These are phyloP conservation scores for Aspergillus neotritici DNA, from an alignment of 2,329 filamentous ascomycete genomes.

Conservation along the genomic window DNA sequence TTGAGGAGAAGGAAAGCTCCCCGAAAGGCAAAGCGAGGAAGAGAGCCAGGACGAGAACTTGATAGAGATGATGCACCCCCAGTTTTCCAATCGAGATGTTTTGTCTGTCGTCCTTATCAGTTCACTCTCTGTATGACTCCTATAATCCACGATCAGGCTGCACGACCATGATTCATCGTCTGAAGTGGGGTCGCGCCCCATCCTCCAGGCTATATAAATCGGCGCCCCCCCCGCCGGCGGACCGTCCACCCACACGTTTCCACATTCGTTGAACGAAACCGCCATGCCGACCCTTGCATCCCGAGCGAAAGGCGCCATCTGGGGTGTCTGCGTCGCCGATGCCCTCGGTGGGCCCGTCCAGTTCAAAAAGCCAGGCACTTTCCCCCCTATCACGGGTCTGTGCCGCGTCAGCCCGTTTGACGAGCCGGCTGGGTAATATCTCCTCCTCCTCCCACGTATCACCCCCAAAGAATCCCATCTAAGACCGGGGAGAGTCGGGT, in stretches of 20 bases:
- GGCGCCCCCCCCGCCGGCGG: neutral
- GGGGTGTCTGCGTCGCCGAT: slow-evolving; percentile 39
- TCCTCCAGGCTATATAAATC: too few relatives aligned
- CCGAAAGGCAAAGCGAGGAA: too few relatives aligned
- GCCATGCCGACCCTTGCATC: neutral
- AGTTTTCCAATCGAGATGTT: too few relatives aligned
- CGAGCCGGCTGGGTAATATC: slow-evolving; percentile 31
- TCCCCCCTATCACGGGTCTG: slow-evolving; percentile 30
- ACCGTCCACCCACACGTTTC: neutral
- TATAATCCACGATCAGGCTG: too few relatives aligned
- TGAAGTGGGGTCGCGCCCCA: too few relatives aligned
- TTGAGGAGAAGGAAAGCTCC: too few relatives aligned
- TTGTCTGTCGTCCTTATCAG: too few relatives aligned
- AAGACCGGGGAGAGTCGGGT: neutral
- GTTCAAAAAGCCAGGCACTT: slow-evolving; percentile 32
- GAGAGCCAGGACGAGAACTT: too few relatives aligned
- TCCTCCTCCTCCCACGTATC: neutral
- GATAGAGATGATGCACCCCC: too few relatives aligned
- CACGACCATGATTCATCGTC: too few relatives aligned
- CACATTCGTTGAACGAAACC: neutral
- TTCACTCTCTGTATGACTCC: too few relatives aligned
- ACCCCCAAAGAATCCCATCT: neutral
- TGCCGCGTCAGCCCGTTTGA: slow-evolving; percentile 29
- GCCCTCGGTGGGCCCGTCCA: slow-evolving; percentile 42
- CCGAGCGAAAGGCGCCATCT: slow-evolving; percentile 26